Evolutionary conservation across 441 rosid genomes (phyloP), one percentile per base, ranked within the genome.

Genomic region (Gossypium laxum): DNA sequence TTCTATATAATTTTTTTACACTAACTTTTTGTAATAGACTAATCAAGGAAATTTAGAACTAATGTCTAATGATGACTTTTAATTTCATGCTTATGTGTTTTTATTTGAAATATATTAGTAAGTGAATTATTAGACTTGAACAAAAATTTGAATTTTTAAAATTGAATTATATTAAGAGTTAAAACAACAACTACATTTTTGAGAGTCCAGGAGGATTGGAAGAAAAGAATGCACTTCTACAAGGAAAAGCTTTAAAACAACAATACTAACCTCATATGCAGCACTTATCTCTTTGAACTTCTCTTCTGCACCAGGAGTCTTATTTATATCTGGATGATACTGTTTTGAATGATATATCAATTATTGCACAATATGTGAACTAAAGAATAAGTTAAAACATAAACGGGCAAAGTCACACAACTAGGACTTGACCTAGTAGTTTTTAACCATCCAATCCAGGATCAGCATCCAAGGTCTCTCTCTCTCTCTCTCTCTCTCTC

Each of bases 201-300:
- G 24, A 24, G 63, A 12, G 18, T 58, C 38, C 63, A 5, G 41
- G 41, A 26, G 38, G 18, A 58, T n/a, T 26, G 6, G 63, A 34
- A 2, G 4, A 69, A 65, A 38, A 77, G 48, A n/a, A 68, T 19
- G 12, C 41, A 73, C 17, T 59, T 28, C 17, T 12, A 50, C 58
- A 2, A 38, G 51, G 47, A 43, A 56, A 71, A 15, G 12, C 28
- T 54, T 45, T 15, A 41, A 43, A 67, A 69, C 30, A 67, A 69
- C 18, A 66, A 28, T 19, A 62, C 50, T 75, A 81, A 91, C 97
- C 96, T 93, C 96, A 72, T 93, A 91, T 11, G 98, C 97, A 70
- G 98, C 93, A 80, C 97, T 93, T 71, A 93, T 89, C 84, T 93
- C 85, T 82, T 91, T 91, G 79, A 93, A 91, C 83, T 91, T 91